Conservation (phyloP, 441 rosid species). For the Melastoma candidum region DNA sequence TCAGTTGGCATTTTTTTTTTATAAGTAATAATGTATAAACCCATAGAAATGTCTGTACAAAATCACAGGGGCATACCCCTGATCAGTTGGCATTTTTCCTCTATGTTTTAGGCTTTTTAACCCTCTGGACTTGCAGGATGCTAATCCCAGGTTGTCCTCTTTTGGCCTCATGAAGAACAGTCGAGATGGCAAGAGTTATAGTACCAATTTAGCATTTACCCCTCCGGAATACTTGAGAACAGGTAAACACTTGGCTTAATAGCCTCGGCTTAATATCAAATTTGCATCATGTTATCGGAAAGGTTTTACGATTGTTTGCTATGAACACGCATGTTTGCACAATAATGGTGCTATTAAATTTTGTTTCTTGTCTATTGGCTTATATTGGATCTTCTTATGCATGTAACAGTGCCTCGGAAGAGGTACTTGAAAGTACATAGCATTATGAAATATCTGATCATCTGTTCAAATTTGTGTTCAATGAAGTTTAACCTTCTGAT, state of each 20-base stretch:
- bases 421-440: too few relatives aligned
- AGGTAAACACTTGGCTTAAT: constrained; percentile 2
- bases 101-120: background rate
- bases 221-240: constrained; percentile 20
- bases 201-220: constrained; percentile 20
- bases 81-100: background rate
- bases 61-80: background rate
- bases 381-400: too few relatives aligned
- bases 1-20: background rate
- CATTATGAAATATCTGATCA: background rate
- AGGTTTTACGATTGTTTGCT: too few relatives aligned
- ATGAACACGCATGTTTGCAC: too few relatives aligned
- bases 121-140: constrained; percentile 11
- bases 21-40: background rate
- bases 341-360: too few relatives aligned
- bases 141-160: constrained; percentile 14
- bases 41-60: too few relatives aligned
- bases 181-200: constrained; percentile 21
- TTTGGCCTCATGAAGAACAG: constrained; percentile 21
- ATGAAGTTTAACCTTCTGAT: constrained; percentile 2
- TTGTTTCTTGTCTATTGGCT: too few relatives aligned
- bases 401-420: too few relatives aligned
- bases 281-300: background rate
- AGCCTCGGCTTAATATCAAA: background rate
- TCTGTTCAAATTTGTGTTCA: background rate